A percentile compares a stretch with the other conserved stretches of the same genome.
Conservation (phyloP, 2,329 filamentous ascomycete species). For the Aspergillus transmontanensis region DNA sequence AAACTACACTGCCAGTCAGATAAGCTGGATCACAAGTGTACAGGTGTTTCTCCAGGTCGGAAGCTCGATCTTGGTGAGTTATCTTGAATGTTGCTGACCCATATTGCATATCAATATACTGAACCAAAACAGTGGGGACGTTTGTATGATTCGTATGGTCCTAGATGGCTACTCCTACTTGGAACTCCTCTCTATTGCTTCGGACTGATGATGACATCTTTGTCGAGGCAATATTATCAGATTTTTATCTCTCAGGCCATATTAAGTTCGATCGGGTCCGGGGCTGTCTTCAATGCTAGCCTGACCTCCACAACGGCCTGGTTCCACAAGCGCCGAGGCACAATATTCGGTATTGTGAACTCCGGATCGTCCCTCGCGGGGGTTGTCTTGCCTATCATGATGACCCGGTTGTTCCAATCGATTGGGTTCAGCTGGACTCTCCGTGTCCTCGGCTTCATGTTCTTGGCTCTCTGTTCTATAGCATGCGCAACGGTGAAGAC, state of each 20-base stretch:
- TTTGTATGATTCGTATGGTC: slow-evolving; percentile 63
- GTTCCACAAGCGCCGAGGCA: slow-evolving; percentile 54
- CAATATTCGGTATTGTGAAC: slow-evolving; percentile 55
- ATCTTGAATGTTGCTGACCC: not conserved
- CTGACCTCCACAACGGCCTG: slow-evolving; percentile 43
- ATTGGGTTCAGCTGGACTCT: not conserved
- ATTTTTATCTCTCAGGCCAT: slow-evolving; percentile 56
- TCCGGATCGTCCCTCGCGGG: slow-evolving; percentile 57
- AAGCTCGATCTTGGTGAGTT: too few species aligned
- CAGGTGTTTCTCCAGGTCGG: not conserved
- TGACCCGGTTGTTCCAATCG: not conserved
- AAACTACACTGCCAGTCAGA: not conserved
- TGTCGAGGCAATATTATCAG: slow-evolving; percentile 55
- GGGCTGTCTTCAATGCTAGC: slow-evolving; percentile 4
- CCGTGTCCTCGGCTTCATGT: not conserved
- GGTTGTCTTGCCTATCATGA: slow-evolving; percentile 62
- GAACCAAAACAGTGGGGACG: slow-evolving; percentile 54
- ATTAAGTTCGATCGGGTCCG: slow-evolving; percentile 51
- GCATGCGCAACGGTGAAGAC: too few species aligned
- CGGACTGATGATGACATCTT: slow-evolving; percentile 57
- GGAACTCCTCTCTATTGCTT: slow-evolving; percentile 56
- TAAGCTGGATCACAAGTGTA: slow-evolving; percentile 4
- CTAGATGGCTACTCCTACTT: slow-evolving; percentile 53
- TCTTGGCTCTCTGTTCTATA: not conserved
- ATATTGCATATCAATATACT: not conserved